A percentile compares a stretch with the other conserved stretches of the same genome.
Evolutionary conservation across 2,329 filamentous ascomycete species (phyloP).

Genomic region (Penicillium sp.): DNA sequence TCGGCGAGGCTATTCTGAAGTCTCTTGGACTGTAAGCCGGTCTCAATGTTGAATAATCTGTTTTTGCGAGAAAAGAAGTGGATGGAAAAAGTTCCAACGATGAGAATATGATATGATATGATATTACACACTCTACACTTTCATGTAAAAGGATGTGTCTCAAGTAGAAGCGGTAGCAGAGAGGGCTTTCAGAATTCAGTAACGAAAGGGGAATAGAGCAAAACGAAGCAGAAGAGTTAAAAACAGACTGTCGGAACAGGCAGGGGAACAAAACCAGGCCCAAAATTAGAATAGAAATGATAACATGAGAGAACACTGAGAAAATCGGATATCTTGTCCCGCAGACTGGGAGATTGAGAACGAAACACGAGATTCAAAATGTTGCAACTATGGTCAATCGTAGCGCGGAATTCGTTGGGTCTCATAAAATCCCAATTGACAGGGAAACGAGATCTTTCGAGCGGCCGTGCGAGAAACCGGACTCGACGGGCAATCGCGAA

Average conservation of each 20-base stretch:
- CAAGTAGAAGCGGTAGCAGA: neutral
- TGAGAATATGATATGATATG: slow-evolving; percentile 18
- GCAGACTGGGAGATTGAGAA: slow-evolving; percentile 1
- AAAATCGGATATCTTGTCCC: slow-evolving; percentile 12
- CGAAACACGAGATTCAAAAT: neutral
- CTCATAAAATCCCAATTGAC: neutral
- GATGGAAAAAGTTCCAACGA: neutral
- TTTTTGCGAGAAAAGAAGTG: too few relatives aligned
- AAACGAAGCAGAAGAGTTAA: slow-evolving; percentile 1
- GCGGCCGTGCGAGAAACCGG: slow-evolving; percentile 1
- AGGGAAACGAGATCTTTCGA: neutral
- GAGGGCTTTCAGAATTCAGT: slow-evolving; percentile 10
- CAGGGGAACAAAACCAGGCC: neutral
- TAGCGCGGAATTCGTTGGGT: slow-evolving; percentile 15
- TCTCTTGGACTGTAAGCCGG: slow-evolving; percentile 24
- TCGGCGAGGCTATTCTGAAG: slow-evolving; percentile 46
- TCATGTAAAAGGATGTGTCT: neutral
- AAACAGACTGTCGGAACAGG: slow-evolving; percentile 10
- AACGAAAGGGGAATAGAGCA: slow-evolving; percentile 37
- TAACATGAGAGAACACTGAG: neutral
- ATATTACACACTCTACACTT: neutral
- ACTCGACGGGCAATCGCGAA: slow-evolving; percentile 17
- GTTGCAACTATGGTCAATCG: slow-evolving; percentile 18
- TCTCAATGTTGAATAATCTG: too few relatives aligned
- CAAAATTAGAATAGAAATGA: neutral